Percentiles rank a stretch among this genome's conserved stretches.
phyloP scores from a whole-genome alignment of 768 basidiomycete genomes.

The Bullera alba region DNA sequence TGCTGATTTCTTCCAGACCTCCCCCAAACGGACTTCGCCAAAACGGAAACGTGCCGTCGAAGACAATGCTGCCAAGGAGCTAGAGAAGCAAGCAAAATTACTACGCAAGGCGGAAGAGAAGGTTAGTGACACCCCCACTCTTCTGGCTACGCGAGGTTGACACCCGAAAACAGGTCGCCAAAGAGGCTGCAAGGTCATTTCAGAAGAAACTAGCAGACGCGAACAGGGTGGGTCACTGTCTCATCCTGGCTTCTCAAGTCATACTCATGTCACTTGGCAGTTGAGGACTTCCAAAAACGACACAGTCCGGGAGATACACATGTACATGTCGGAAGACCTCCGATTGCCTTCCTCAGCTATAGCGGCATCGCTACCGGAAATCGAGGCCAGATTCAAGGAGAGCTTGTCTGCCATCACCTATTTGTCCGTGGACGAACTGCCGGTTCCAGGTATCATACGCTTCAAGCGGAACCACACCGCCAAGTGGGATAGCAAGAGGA shows the following conservation, averaged over 20 bases:
- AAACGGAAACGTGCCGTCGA: too few relatives aligned
- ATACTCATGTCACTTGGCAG: constrained; percentile 8
- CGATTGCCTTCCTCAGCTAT: constrained; percentile 24
- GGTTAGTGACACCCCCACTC: constrained; percentile 3
- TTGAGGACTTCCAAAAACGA: constrained; percentile 34
- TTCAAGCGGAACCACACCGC: constrained; percentile 38
- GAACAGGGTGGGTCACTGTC: constrained; percentile 23
- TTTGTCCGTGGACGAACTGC: constrained; percentile 12
- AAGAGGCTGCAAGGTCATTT: constrained; percentile 29
- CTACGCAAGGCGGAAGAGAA: constrained; percentile 19
- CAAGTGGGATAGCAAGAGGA: constrained; percentile 18
- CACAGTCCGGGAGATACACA: constrained; percentile 36
- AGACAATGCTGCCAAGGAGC: background rate
- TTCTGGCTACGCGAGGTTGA: background rate
- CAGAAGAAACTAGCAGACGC: constrained; percentile 32
- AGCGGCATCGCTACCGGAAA: constrained; percentile 34
- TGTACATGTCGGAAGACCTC: constrained; percentile 34
- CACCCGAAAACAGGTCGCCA: constrained; percentile 16
- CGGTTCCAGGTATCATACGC: constrained; percentile 22
- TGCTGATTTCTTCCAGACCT: too few relatives aligned
- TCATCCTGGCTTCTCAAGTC: background rate
- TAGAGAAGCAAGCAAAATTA: constrained; percentile 21
- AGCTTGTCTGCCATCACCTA: constrained; percentile 20
- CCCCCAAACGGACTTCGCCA: too few relatives aligned
- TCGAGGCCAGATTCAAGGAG: constrained; percentile 18